phyloP scores from a whole-genome alignment of 257 asterid genomes.

The Ocimum tenuiflorum region DNA sequence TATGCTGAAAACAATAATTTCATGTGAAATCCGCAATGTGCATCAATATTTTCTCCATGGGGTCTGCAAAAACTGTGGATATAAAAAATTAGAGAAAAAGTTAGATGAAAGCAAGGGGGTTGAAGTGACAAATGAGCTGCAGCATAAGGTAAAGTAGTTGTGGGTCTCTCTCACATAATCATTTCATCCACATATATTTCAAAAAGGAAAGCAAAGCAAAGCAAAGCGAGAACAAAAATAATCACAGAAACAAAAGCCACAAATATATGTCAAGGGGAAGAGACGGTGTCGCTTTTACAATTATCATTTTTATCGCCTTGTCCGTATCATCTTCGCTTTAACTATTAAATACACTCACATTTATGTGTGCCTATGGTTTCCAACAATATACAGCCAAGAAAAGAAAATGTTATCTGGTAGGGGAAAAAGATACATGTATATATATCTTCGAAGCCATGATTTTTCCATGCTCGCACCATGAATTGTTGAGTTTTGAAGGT shows the following conservation, averaged over 20 bases:
- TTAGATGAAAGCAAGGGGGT: neutral
- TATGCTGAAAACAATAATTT: neutral
- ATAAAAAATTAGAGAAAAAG: slow-evolving; percentile 7
- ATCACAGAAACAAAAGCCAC: slow-evolving; percentile 33
- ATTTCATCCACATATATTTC: slow-evolving; percentile 6
- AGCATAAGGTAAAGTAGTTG: slow-evolving; percentile 3
- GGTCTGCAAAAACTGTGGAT: neutral
- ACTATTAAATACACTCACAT: neutral
- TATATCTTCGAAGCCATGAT: slow-evolving; percentile 9
- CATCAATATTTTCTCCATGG: neutral
- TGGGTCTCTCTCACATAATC: slow-evolving; percentile 5
- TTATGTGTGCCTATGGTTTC: neutral
- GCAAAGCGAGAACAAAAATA: slow-evolving; percentile 5
- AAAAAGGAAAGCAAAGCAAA: slow-evolving; percentile 3
- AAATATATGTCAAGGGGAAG: neutral
- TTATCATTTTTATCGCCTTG: slow-evolving; percentile 12
- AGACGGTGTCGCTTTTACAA: slow-evolving; percentile 21
- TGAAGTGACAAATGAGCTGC: slow-evolving; percentile 7
- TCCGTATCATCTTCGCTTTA: slow-evolving; percentile 16
- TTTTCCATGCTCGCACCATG: slow-evolving; percentile 25
- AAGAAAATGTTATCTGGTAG: slow-evolving; percentile 20
- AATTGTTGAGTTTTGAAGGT: slow-evolving; percentile 9
- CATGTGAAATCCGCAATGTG: neutral
- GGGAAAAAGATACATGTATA: neutral
- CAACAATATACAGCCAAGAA: slow-evolving; percentile 17